Base-by-base conservation (phyloP, 2,329 filamentous ascomycete species). In the Herpotrichia juniperi region DNA sequence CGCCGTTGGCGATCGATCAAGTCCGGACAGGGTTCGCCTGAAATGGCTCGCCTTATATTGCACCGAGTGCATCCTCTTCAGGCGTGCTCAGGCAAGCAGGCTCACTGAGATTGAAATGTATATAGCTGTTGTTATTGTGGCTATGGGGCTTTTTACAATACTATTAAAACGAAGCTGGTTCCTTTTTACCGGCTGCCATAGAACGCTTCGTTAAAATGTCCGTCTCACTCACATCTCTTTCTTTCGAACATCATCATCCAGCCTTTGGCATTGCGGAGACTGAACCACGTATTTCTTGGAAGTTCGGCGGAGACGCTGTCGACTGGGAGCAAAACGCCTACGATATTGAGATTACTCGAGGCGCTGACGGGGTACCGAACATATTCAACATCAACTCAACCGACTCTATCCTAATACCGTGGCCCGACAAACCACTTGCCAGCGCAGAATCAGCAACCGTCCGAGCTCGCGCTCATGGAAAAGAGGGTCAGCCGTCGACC, bases 211-310 rank as follows among this genome's bases (percentile, higher is more conserved):
- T 35, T 22, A 58, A 26, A 8, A 77, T 77, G 75, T 65, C 73
- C 28, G 66, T 78, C 4, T 68, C 70, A 9, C 76, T 79, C 10
- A 68, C 71, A 0, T 65, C 70, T 30, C 50, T 79, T 9, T 69
- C 52, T 28, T 78, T 79, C 46, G 77, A 79, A 57, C 76, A 79
- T 43, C 75, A 79, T 30, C 68, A 67, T 1, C 50, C 60, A 3
- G 68, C 75, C 16, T 57, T 81, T 2, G 79, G 79, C 5, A 79
- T 81, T 24, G 76, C 69, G 2, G 78, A 81, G 48, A 58, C 67
- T 0, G 47, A 66, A 9, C 79, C 79, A 8, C 71, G 79, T 0
- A 75, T 82, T 37, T 80, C 79, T 1, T 82, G 79, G 79, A 59
- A 72, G 4, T 79, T 81, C 40, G 67, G 68, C 3, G 75, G 76